These are phyloP conservation scores for Alternaria ventricosa DNA, from an alignment of 2,329 filamentous ascomycete genomes.

Conservation along the genomic window DNA sequence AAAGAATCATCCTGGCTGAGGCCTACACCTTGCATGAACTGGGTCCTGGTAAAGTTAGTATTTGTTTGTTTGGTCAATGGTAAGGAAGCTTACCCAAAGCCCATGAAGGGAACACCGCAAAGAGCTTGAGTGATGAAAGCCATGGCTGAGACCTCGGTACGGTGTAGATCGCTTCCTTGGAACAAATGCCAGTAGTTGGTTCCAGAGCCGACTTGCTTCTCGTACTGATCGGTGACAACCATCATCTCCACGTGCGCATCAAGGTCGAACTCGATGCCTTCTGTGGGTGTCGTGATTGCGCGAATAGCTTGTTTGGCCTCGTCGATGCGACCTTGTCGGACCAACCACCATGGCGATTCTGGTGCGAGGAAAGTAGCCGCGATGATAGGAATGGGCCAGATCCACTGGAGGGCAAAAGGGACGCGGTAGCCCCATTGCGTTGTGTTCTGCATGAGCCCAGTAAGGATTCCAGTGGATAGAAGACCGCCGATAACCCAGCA, in stretches of 20 bases:
- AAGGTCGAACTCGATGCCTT: constrained; percentile 46
- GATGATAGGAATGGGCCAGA: constrained; percentile 73
- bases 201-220: constrained; percentile 69
- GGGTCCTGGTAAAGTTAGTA: constrained; percentile 4
- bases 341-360: constrained; percentile 57
- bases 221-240: constrained; percentile 80
- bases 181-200: constrained; percentile 82
- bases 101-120: constrained; percentile 33
- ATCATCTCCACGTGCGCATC: constrained; percentile 78
- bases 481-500: constrained; percentile 73
- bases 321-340: constrained; percentile 63
- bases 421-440: constrained; percentile 72
- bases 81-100: constrained; percentile 16
- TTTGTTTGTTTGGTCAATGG: background rate
- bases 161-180: constrained; percentile 74
- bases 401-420: constrained; percentile 72
- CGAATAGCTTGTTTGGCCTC: constrained; percentile 70
- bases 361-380: constrained; percentile 70
- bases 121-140: constrained; percentile 53
- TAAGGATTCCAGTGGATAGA: constrained; percentile 72
- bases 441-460: constrained; percentile 65
- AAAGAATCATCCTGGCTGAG: constrained; percentile 31
- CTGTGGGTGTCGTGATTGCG: constrained; percentile 63
- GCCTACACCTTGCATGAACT: constrained; percentile 31
- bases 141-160: constrained; percentile 72